Evolutionary conservation across 805 yeast species (phyloP), one percentile per base, ranked within the genome.

Genomic region (Hyphopichia homilentoma): DNA sequence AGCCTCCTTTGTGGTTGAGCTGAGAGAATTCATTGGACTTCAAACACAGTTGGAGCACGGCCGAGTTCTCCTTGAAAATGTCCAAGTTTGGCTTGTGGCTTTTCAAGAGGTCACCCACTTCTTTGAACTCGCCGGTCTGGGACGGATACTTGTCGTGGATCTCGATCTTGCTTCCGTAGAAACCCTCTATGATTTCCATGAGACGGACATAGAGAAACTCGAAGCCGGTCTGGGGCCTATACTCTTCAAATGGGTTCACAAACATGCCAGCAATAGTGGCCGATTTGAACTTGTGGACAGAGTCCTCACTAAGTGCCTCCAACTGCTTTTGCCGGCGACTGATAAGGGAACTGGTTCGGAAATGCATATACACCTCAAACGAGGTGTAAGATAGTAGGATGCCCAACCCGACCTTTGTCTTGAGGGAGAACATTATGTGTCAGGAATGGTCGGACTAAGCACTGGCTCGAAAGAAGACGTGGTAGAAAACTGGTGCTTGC

Each of bases 181-280:
- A 42, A 35, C 66, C 78, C 44, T 83, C 84, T 44, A 83, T 70
- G 4, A 86, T 51, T 52, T 88, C 96, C 35, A 78, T 54, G 3
- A 88, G 39, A 14, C 96, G 65, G 44, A 89, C 82, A 26, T 75
- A 65, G 18, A 85, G 63, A 57, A 89, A 90, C 59, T 90, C 97
- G 51, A 84, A 84, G 6, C 86, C 68, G 0, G 96, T 87, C 57
- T 89, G 97, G 5, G 87, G 83, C 32, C 97, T 69, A 52, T 90
- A 90, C 52, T 90, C 96, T 12, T 73, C 72, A 53, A 90, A 90
- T 2, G 97, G 97, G 48, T 90, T 90, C 37, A 86, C 93, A 59
- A 76, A 90, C 45, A 88, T 66, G 7, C 97, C 96, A 13, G 74
- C 72, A 1, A 86, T 55, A 2, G 56, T 57, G 5, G 63, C 66